Percentiles rank a stretch among this genome's conserved stretches.
Evolutionary conservation across 768 basidiomycete genomes (phyloP).

Genomic region (Trametes gibbosa): DNA sequence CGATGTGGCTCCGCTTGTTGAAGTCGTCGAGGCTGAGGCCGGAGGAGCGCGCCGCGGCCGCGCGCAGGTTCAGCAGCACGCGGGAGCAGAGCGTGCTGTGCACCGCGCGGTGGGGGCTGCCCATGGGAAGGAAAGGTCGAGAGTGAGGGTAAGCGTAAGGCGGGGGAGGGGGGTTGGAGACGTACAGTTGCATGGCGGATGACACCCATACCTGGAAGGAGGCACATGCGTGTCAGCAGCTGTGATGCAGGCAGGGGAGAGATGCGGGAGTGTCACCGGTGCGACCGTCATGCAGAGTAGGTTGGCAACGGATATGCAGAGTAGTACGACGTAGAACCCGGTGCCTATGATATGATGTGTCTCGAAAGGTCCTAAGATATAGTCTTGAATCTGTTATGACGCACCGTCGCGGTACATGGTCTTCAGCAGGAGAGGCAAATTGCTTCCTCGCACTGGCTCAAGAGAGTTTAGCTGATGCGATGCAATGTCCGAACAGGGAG

Average conservation of each 20-base stretch:
- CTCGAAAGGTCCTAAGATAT: not conserved
- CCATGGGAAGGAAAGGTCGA: too few relatives aligned
- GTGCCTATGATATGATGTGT: not conserved
- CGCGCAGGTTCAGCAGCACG: constrained; percentile 12
- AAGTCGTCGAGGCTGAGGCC: not conserved
- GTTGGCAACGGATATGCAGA: constrained; percentile 2
- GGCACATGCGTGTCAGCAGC: not conserved
- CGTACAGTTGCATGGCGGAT: not conserved
- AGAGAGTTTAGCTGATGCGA: too few relatives aligned
- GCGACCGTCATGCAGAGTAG: constrained; percentile 7
- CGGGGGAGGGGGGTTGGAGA: not conserved
- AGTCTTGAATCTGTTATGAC: not conserved
- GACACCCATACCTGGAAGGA: not conserved
- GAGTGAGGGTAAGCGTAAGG: not conserved
- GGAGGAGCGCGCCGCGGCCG: constrained; percentile 1
- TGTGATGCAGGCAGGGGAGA: not conserved
- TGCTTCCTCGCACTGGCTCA: not conserved
- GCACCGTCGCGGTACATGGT: constrained; percentile 13
- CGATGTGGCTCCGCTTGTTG: not conserved
- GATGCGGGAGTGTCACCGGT: not conserved
- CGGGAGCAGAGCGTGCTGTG: constrained; percentile 15
- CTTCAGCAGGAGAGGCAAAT: not conserved
- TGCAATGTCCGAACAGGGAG: too few relatives aligned
- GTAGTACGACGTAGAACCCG: constrained; percentile 1
- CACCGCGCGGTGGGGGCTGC: constrained; percentile 6